These are phyloP conservation scores for Quercus dentata DNA, from an alignment of 306 rosid species.

Conservation along the genomic window DNA sequence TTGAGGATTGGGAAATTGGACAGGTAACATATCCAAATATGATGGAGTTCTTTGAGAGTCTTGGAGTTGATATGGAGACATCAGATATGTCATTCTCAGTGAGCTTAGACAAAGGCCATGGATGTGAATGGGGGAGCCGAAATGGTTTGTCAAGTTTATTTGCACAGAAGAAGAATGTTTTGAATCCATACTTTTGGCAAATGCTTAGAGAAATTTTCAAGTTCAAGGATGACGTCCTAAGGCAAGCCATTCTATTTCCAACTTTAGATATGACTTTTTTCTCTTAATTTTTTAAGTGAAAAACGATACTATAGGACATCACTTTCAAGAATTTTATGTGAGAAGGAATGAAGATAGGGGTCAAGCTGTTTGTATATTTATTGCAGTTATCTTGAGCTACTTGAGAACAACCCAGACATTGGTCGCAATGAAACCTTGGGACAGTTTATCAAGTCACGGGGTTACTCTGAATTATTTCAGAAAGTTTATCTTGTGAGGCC, in stretches of 20 bases:
- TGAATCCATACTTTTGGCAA: slow-evolving; percentile 74
- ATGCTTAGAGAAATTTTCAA: slow-evolving; percentile 72
- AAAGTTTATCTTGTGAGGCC: slow-evolving; percentile 77
- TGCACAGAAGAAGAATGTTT: slow-evolving; percentile 66
- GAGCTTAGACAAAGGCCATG: slow-evolving; percentile 68
- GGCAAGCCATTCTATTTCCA: slow-evolving; percentile 35
- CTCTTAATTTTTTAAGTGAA: background rate
- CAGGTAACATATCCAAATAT: slow-evolving; percentile 95
- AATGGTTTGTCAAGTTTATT: slow-evolving; percentile 72
- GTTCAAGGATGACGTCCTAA: slow-evolving; percentile 67
- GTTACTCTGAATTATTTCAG: slow-evolving; percentile 76
- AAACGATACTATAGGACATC: background rate
- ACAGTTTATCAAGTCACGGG: slow-evolving; percentile 60
- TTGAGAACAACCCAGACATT: slow-evolving; percentile 66
- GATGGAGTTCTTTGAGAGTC: slow-evolving; percentile 83
- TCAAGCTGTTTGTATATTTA: background rate
- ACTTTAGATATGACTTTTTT: background rate
- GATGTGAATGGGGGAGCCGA: slow-evolving; percentile 90
- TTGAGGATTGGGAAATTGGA: slow-evolving; percentile 7
- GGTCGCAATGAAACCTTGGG: slow-evolving; percentile 74
- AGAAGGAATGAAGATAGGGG: background rate
- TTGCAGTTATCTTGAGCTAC: slow-evolving; percentile 69
- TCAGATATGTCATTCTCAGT: slow-evolving; percentile 88
- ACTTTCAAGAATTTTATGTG: background rate
- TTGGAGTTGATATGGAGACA: slow-evolving; percentile 76